Evolutionary conservation across 129 eudicot genomes (phyloP), one percentile per base, ranked within the genome.

Genomic region (Tanacetum coccineum): DNA sequence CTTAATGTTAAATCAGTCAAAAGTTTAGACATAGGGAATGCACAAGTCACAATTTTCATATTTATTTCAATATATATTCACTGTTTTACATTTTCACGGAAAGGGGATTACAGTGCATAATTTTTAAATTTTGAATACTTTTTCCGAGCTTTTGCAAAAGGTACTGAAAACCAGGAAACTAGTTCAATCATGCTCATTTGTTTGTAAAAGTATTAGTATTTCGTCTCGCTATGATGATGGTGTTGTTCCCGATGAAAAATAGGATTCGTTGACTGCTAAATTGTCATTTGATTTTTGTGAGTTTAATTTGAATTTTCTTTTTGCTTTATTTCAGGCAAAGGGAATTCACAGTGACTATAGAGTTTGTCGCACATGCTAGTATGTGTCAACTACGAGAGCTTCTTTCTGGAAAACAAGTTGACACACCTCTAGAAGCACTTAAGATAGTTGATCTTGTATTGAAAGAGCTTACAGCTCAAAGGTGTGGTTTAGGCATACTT

Each of bases 291-390:
- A 21, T 18, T 12, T 2, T 44, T 19, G 26, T 17, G 28, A 50
- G 14, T 9, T 11, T 68, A 53, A 32, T 49, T 47, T 17, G 69
- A 14, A 72, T 8, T 68, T 70, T 22, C 25, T 59, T 67, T 60
- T 63, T 42, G 52, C 65, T 66, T 67, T 14, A 62, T 71, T 65
- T 73, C 75, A 85, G 91, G 83, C 77, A 73, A 55, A 73, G 75
- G n/a, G 74, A 70, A 77, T 85, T 82, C 53, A 76, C 58, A 18
- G 91, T 85, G 72, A 73, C 66, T 3, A 82, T 85, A 71, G 74
- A 85, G 73, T 79, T 85, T 74, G 81, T 79, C 42, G 85, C 87
- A 14, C 82, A 76, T 60, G 85, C 83, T n/a, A 76, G 78, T 26
- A 82, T 85, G 91, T 42, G 59, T 21, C 83, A 79, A 63, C 21